Base-by-base conservation (phyloP, 1,284 basidiomycete species). In the Trichosporon faecale region DNA sequence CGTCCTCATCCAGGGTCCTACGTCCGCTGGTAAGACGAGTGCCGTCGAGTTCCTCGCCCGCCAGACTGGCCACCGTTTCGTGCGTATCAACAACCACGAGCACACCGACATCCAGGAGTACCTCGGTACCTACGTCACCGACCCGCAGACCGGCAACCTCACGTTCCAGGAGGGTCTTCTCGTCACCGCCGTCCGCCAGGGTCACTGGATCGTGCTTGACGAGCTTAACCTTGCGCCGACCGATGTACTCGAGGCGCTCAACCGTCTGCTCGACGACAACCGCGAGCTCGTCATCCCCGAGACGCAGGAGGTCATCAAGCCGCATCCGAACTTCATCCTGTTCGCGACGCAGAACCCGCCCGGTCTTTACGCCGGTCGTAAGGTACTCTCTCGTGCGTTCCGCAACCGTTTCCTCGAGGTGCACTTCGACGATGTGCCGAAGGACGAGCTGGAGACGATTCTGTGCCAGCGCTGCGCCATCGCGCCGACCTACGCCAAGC, bases 61-160 rank as follows among this genome's bases (percentile, higher is more conserved):
- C 71, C 88, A 92, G 70, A 98, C 96, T 0, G 96, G 97, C 0
- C 97, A 99, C 85, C 89, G 89, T 33, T 99, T 99, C 80, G 91
- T 99, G 31, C 92, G 97, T 44, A 98, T 99, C 88, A 99, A 99
- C 85, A 99, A 99, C 78, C 97, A 99, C 85, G 97, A 99, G 78
- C 97, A 99, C 80, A 99, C 97, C 4, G 97, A 99, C 82, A 95
- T 96, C 65, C 97, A 99, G 79, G 97, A 99, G 80, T 99, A 99
- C 79, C 87, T 99, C 66, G 97, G 97, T 6, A 95, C 95, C 0
- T 99, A 99, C 78, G 90, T 96, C 16, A 95, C 96, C 1, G 95
- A 99, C 82, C 89, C 95, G 5, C 83, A 88, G 27, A 94, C 94
- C 0, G 97, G 97, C 25, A 96, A 95, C 81, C 88, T 99, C 18